These are phyloP conservation scores for Nasturtium officinale DNA, from an alignment of 345 rosid species.

Conservation along the genomic window DNA sequence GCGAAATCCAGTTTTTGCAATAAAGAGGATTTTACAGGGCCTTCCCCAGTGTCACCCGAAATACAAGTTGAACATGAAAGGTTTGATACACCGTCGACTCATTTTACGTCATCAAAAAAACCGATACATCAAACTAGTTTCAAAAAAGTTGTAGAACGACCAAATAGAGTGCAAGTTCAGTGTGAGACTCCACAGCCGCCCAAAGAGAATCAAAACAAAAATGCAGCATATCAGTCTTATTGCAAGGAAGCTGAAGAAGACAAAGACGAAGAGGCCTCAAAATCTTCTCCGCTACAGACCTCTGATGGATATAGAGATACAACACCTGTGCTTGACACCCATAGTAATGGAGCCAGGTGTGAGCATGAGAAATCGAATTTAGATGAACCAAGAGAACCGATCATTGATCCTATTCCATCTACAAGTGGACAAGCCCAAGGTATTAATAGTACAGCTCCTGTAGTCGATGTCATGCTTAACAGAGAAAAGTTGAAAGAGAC, in stretches of 20 bases:
- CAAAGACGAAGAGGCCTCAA: slow-evolving; percentile 34
- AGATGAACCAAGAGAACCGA: slow-evolving; percentile 27
- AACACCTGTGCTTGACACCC: slow-evolving; percentile 18
- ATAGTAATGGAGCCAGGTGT: slow-evolving; percentile 31
- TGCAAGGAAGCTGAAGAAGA: slow-evolving; percentile 32
- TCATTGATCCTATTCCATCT: slow-evolving; percentile 31
- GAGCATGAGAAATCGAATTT: slow-evolving; percentile 29
- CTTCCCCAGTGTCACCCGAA: slow-evolving; percentile 33
- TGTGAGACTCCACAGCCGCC: slow-evolving; percentile 26
- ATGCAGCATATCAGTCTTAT: slow-evolving; percentile 6
- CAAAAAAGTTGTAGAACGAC: slow-evolving; percentile 18
- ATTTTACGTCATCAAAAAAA: slow-evolving; percentile 22
- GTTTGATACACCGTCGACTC: slow-evolving; percentile 22
- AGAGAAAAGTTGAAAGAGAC: slow-evolving; percentile 86
- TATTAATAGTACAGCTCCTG: slow-evolving; percentile 32
- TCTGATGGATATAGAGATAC: slow-evolving; percentile 24
- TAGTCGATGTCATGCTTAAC: slow-evolving; percentile 54
- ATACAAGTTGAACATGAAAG: slow-evolving; percentile 34
- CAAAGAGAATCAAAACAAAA: slow-evolving; percentile 9
- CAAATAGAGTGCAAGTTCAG: slow-evolving; percentile 25
- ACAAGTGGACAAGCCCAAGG: slow-evolving; percentile 30
- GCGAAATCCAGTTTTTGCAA: slow-evolving; percentile 12
- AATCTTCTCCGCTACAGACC: slow-evolving; percentile 32
- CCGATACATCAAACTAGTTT: slow-evolving; percentile 31
- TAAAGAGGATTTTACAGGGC: slow-evolving; percentile 30